Percentiles rank a stretch among this genome's conserved stretches.
These are phyloP conservation scores for Conringia planisiliqua DNA, from an alignment of 345 rosid species.

Conservation along the genomic window DNA sequence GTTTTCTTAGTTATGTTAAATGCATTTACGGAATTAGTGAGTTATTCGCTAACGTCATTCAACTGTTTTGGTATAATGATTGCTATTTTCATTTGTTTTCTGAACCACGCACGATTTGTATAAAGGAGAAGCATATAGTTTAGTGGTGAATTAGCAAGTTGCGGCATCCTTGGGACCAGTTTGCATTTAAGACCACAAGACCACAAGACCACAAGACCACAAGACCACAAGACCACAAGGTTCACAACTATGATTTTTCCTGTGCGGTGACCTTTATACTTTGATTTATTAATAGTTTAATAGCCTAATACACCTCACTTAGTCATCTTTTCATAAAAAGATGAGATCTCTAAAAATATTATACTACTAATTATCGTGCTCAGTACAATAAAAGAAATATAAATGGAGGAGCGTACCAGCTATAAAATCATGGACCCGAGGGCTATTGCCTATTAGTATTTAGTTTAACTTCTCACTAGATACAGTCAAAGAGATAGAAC, in stretches of 20 bases:
- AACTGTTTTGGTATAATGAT: neutral
- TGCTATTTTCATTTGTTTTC: neutral
- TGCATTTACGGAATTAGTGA: neutral
- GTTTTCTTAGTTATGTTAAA: neutral
- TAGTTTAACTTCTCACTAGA: neutral
- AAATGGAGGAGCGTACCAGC: neutral
- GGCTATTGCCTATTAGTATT: neutral
- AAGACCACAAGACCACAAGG: neutral
- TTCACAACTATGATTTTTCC: neutral
- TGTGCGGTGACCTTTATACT: neutral
- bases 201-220: neutral
- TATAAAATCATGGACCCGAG: neutral
- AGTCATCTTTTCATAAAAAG: neutral
- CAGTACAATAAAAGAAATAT: neutral
- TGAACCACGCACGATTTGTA: constrained; percentile 8
- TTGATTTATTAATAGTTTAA: neutral
- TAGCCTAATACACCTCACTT: constrained; percentile 3
- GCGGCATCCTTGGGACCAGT: constrained; percentile 21
- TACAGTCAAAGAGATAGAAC: neutral
- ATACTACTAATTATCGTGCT: neutral
- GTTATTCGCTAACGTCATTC: neutral
- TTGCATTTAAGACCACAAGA: neutral
- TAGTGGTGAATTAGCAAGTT: neutral
- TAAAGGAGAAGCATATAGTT: neutral
- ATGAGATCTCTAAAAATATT: too few species aligned